Percentiles rank a stretch among this genome's conserved stretches.
Conservation (phyloP, 352 stramenopile genomes). For the Globisporangium yorkense region DNA sequence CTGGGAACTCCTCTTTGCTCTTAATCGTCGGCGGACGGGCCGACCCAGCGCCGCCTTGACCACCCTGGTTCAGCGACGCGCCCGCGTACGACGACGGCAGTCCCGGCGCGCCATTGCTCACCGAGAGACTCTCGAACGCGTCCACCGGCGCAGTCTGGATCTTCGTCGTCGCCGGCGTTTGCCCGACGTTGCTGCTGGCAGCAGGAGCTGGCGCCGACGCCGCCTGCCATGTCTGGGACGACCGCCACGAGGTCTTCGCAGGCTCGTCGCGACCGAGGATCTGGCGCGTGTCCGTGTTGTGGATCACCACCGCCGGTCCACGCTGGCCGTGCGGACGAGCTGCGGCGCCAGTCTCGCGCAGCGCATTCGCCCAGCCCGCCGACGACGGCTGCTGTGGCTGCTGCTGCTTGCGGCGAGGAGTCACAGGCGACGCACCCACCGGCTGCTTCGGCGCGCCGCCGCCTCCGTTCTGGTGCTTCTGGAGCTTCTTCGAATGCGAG, state of each 20-base stretch:
- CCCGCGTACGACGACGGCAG: constrained; percentile 29
- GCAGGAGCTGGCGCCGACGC: constrained; percentile 16
- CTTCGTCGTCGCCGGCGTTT: constrained; percentile 48
- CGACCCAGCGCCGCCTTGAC: neutral
- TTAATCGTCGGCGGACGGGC: constrained; percentile 31
- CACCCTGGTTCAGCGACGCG: constrained; percentile 26
- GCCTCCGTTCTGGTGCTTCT: constrained; percentile 21
- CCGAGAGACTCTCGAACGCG: constrained; percentile 39
- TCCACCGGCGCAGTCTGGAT: constrained; percentile 49
- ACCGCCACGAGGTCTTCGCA: constrained; percentile 43
- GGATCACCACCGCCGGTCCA: constrained; percentile 39
- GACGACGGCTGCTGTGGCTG: constrained; percentile 32
- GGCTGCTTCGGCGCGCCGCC: constrained; percentile 15
- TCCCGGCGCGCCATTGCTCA: constrained; percentile 17
- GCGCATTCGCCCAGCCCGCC: constrained; percentile 64
- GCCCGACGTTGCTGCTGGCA: constrained; percentile 17
- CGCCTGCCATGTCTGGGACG: constrained; percentile 45
- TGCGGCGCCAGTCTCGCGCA: constrained; percentile 59
- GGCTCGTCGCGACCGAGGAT: constrained; percentile 34
- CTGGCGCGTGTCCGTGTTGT: constrained; percentile 49
- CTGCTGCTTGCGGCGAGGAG: neutral
- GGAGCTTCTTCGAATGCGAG: constrained; percentile 32
- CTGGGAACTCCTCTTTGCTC: constrained; percentile 62
- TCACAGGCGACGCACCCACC: constrained; percentile 4
- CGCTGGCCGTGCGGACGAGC: constrained; percentile 14